Percentiles rank a stretch among this genome's conserved stretches.
phyloP scores from a whole-genome alignment of 2,329 filamentous ascomycete species.

The Sporothrix inflata region DNA sequence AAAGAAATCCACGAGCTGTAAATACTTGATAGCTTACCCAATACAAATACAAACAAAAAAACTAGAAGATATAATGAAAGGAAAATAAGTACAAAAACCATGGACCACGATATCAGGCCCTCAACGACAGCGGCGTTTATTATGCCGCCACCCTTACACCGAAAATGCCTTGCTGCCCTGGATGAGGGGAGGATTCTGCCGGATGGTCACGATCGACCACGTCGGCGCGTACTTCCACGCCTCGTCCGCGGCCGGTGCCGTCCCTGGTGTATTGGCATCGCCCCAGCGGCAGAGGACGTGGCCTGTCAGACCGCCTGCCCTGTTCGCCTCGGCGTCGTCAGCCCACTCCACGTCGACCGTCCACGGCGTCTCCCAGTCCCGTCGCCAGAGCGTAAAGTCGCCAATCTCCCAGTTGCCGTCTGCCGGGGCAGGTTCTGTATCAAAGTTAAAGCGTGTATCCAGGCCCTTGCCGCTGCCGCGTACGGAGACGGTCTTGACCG shows the following conservation, averaged over 20 bases:
- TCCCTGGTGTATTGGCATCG: constrained; percentile 72
- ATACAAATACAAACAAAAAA: constrained; percentile 5
- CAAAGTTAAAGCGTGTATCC: constrained; percentile 67
- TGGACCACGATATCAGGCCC: not conserved
- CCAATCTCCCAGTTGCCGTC: constrained; percentile 56
- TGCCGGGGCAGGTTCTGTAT: constrained; percentile 48
- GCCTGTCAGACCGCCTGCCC: constrained; percentile 55
- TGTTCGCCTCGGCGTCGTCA: constrained; percentile 34
- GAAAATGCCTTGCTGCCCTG: constrained; percentile 75
- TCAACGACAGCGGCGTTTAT: not conserved
- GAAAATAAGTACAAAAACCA: not conserved
- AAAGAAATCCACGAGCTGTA: not conserved
- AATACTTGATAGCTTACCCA: not conserved
- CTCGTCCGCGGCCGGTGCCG: constrained; percentile 85
- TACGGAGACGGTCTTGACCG: constrained; percentile 67
- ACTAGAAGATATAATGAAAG: not conserved
- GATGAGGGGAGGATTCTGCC: constrained; percentile 76
- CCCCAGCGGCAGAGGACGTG: constrained; percentile 82
- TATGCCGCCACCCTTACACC: constrained; percentile 41
- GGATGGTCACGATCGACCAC: constrained; percentile 75
- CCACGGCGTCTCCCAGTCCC: constrained; percentile 78
- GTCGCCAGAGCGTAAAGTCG: constrained; percentile 78
- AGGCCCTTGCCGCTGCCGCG: constrained; percentile 57
- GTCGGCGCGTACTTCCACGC: constrained; percentile 72
- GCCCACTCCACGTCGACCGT: constrained; percentile 72